Evolutionary conservation across 1,284 basidiomycete species (phyloP), one percentile per base, ranked within the genome.

Genomic region (Polyporus tsugae): DNA sequence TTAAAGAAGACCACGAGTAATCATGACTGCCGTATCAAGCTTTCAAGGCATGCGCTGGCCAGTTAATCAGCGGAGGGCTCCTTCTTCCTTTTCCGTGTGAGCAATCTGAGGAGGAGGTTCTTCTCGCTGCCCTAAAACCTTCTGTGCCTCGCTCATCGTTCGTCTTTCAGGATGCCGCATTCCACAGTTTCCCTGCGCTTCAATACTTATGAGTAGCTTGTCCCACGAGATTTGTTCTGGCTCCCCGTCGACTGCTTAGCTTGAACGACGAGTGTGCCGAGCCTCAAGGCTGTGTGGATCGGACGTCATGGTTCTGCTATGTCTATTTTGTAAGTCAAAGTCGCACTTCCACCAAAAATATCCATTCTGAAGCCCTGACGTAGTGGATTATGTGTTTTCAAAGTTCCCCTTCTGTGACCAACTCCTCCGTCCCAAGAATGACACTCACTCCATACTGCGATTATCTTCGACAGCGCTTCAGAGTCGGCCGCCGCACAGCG

Each of bases 141-240:
- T 67, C 67, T 66, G 70, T 72, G 49, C 70, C 68, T 71, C 67
- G 70, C 70, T 69, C 70, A 71, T 61, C 70, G 70, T 52, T 57
- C 15, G 49, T 44, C 64, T 52, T 71, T 46, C 65, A 69, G 46
- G 42, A 46, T 63, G 29, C 60, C 62, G 9, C 62, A 36, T 58
- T 58, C 59, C 25, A 46, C 29, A 36, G 36, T 2, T 25, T 41
- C 58, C 5, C 38, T 38, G 38, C 22, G 58, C 58, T 60, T 39
- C 13, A 41, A 60, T 38, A 29, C 29, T 29, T 29, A 55, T 33
- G 22, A 55, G 58, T 41, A 41, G 13, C 22, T 39, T 29, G 36
- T 29, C 10, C 38, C 36, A 25, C 38, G 57, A 38, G 36, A 58
- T 6, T 19, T 13, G 35, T 58, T 58, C 57, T 35, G 10, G n/a